A percentile compares a stretch with the other conserved stretches of the same genome.
phyloP scores from a whole-genome alignment of 2,329 filamentous ascomycete genomes.

The Verticillium nubilum region DNA sequence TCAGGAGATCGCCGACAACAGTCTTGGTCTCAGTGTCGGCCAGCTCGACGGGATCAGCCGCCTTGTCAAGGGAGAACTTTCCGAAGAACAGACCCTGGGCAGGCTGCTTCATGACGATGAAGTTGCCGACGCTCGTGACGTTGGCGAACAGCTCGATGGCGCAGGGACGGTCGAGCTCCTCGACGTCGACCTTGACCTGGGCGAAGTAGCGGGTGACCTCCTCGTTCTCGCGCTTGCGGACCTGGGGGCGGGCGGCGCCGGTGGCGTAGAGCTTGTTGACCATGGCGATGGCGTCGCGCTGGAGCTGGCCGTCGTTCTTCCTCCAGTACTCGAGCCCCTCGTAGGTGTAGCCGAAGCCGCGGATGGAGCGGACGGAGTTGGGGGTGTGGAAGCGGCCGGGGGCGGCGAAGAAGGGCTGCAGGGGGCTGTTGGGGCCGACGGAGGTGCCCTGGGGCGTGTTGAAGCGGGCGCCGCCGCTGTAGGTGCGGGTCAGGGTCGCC shows the following conservation, averaged over 20 bases:
- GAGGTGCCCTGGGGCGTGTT: slow-evolving; percentile 31
- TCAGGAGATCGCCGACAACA: neutral
- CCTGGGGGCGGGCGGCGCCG: neutral
- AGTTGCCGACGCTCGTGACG: slow-evolving; percentile 23
- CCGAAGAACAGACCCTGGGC: slow-evolving; percentile 1
- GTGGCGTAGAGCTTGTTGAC: slow-evolving; percentile 47
- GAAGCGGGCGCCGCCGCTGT: slow-evolving; percentile 30
- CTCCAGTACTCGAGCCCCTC: slow-evolving; percentile 38
- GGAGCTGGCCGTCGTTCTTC: slow-evolving; percentile 52
- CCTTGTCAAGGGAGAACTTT: slow-evolving; percentile 3
- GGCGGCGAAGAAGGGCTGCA: slow-evolving; percentile 44
- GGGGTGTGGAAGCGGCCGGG: slow-evolving; percentile 36
- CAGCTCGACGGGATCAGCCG: neutral
- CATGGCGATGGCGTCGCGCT: slow-evolving; percentile 52
- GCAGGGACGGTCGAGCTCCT: slow-evolving; percentile 26
- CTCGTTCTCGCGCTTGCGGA: neutral
- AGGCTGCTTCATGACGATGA: slow-evolving; percentile 26
- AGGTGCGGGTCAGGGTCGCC: slow-evolving; percentile 27
- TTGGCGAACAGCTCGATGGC: slow-evolving; percentile 25
- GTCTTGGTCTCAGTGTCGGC: neutral
- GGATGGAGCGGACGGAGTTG: slow-evolving; percentile 22
- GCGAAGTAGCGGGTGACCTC: slow-evolving; percentile 25
- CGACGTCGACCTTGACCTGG: slow-evolving; percentile 28
- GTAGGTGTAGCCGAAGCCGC: slow-evolving; percentile 34
- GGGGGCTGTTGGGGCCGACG: slow-evolving; percentile 37